These are phyloP conservation scores for Microsporum ferrugineum DNA, from an alignment of 2,329 filamentous ascomycete genomes.

Conservation along the genomic window DNA sequence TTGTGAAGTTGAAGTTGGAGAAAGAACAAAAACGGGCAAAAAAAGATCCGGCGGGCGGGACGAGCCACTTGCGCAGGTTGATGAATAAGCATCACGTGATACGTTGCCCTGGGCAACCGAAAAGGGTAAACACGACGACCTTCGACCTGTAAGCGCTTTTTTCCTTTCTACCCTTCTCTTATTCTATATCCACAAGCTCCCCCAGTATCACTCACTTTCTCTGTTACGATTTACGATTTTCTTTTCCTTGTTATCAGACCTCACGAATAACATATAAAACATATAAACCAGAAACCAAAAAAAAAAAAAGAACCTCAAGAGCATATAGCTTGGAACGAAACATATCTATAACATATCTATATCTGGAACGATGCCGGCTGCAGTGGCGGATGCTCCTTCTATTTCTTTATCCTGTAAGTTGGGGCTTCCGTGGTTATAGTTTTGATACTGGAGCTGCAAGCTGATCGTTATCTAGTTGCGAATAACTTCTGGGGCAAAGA, in stretches of 20 bases:
- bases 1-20: background rate
- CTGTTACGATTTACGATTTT: background rate
- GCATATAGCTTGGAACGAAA: background rate
- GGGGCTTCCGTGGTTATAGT: background rate
- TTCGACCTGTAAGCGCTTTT: background rate
- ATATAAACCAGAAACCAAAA: background rate
- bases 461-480: conserved; percentile 51
- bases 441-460: background rate
- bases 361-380: conserved; percentile 45
- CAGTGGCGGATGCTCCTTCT: conserved; percentile 49
- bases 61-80: background rate
- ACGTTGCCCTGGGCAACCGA: background rate
- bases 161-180: background rate
- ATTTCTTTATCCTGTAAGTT: conserved; percentile 56
- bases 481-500: conserved; percentile 99
- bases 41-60: background rate
- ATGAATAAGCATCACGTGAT: background rate
- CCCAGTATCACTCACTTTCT: background rate
- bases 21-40: background rate
- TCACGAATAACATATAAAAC: background rate
- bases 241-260: background rate
- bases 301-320: background rate
- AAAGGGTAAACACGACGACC: background rate
- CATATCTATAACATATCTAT: background rate
- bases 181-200: background rate